phyloP scores from a whole-genome alignment of 495 filamentous ascomycete genomes.

The Podospora australis region DNA sequence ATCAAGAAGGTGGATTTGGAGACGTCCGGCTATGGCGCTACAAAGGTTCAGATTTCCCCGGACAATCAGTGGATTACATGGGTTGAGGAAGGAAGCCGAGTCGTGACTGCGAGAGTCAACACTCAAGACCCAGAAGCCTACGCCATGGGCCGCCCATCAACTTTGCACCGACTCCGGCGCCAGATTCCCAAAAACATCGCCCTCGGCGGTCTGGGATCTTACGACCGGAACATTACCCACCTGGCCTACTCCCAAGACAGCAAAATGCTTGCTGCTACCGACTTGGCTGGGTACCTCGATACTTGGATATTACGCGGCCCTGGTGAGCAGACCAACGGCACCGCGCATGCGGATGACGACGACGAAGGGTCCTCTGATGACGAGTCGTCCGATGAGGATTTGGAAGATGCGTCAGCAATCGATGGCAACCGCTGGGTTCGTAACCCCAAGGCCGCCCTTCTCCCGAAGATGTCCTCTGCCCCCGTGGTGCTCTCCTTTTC shows the following conservation, averaged over 20 bases:
- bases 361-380: conserved; percentile 26
- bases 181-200: conserved; percentile 48
- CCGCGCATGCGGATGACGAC: conserved; percentile 15
- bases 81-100: conserved; percentile 72
- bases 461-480: conserved; percentile 70
- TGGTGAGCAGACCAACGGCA: conserved; percentile 27
- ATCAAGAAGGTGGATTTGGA: conserved; percentile 25
- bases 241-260: conserved; percentile 76
- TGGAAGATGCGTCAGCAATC: conserved; percentile 12
- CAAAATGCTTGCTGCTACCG: conserved; percentile 66
- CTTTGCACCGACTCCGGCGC: conserved; percentile 53
- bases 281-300: conserved; percentile 81
- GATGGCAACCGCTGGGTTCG: conserved; percentile 49
- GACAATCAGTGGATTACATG: conserved; percentile 70
- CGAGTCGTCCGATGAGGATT: conserved; percentile 25
- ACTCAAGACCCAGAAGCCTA: conserved; percentile 33
- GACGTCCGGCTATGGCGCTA: conserved; percentile 50
- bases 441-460: conserved; percentile 57
- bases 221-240: conserved; percentile 69
- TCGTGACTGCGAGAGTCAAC: conserved; percentile 61
- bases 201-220: conserved; percentile 66
- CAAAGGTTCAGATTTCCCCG: conserved; percentile 65
- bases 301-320: conserved; percentile 66
- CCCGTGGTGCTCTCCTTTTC: conserved; percentile 59
- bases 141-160: conserved; percentile 42